A percentile compares a stretch with the other conserved stretches of the same genome.
phyloP scores from a whole-genome alignment of 164 flowering plant genomes.

The Magnolia sinica region DNA sequence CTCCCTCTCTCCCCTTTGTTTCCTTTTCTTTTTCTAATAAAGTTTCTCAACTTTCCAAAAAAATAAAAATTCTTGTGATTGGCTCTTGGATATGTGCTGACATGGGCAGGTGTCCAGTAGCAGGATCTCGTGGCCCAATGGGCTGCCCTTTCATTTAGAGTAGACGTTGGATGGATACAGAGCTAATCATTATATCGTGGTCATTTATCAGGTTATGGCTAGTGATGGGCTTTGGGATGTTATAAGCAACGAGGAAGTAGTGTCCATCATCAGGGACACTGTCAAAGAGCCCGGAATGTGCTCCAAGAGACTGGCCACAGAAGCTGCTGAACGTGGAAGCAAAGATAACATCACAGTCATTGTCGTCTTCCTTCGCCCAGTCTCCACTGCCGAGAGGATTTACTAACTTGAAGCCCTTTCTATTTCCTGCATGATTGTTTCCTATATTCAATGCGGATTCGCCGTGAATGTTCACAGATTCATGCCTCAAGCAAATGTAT shows the following conservation, averaged over 20 bases:
- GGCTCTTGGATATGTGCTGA: background rate
- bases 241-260: constrained; percentile 59
- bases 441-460: too few relatives aligned
- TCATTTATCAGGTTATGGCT: constrained; percentile 72
- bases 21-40: too few relatives aligned
- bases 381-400: constrained; percentile 87
- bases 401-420: constrained; percentile 24
- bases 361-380: constrained; percentile 77
- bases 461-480: too few relatives aligned
- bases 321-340: constrained; percentile 90
- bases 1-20: too few relatives aligned
- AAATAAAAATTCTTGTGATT: too few relatives aligned
- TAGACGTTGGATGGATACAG: background rate
- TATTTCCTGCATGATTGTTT: too few relatives aligned
- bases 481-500: too few relatives aligned
- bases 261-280: constrained; percentile 73
- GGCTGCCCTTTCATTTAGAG: background rate
- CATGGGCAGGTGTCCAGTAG: background rate
- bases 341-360: constrained; percentile 92
- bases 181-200: background rate
- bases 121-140: background rate
- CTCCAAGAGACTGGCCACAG: constrained; percentile 86
- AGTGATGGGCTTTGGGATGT: constrained; percentile 99
- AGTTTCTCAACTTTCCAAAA: too few relatives aligned
- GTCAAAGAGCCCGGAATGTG: constrained; percentile 97